Percentiles rank a stretch among this genome's conserved stretches.
Conservation (phyloP, 257 asterid species). For the Capsicum baccatum region DNA sequence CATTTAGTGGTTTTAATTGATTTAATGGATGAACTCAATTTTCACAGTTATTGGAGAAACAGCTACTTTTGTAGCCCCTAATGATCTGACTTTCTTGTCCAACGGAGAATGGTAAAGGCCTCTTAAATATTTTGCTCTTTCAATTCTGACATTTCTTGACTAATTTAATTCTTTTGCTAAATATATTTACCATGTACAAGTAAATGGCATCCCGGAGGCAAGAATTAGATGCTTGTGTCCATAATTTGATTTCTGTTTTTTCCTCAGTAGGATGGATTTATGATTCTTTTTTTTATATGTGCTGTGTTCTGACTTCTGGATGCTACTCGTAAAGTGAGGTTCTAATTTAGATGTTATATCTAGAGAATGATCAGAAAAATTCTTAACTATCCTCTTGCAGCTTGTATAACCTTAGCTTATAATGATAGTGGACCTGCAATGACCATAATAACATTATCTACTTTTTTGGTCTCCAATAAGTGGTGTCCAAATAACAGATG, state of each 20-base stretch:
- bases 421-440: neutral
- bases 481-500: neutral
- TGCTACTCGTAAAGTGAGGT: neutral
- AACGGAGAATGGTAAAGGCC: conserved; percentile 93
- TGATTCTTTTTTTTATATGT: neutral
- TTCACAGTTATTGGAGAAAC: conserved; percentile 98
- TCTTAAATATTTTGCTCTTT: conserved; percentile 15
- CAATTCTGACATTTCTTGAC: conserved; percentile 12
- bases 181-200: neutral
- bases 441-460: neutral
- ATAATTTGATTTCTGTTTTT: conserved; percentile 14
- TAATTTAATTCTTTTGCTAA: neutral
- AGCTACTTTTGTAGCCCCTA: conserved; percentile 70
- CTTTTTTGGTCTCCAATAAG: conserved; percentile 14
- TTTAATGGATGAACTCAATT: conserved; percentile 20
- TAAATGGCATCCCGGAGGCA: neutral
- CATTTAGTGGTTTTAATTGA: conserved; percentile 22
- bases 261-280: neutral
- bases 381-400: neutral
- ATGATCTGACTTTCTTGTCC: conserved; percentile 75
- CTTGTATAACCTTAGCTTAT: neutral
- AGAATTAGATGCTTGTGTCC: neutral
- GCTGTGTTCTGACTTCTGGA: conserved; percentile 6
- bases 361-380: neutral
- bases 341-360: neutral